phyloP scores from a whole-genome alignment of 139 green algal genomes.

The Haematococcus lacustris region DNA sequence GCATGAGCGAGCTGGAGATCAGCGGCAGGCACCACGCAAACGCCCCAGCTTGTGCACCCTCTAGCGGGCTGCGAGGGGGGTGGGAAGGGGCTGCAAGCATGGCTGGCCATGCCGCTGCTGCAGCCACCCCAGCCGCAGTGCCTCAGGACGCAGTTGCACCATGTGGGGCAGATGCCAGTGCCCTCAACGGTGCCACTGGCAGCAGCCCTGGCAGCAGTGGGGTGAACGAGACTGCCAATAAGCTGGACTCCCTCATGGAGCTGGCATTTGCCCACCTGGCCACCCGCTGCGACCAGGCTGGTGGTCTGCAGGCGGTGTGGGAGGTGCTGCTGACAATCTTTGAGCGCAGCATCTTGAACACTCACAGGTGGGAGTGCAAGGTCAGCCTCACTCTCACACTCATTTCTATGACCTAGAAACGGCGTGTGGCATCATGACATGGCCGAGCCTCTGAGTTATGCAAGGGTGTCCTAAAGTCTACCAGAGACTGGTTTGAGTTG shows the following conservation, averaged over 20 bases:
- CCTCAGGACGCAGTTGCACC: constrained; percentile 2
- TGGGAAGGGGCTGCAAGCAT: not conserved
- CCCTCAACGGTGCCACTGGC: too few relatives aligned
- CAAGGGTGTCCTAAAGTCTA: too few relatives aligned
- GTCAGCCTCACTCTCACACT: too few relatives aligned
- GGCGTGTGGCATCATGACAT: too few relatives aligned
- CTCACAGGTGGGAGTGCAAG: constrained; percentile 30
- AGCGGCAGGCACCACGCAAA: constrained; percentile 12
- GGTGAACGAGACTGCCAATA: constrained; percentile 66
- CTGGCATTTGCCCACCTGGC: constrained; percentile 65
- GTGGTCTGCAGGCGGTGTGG: constrained; percentile 37
- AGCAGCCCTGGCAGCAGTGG: not conserved
- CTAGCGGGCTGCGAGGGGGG: constrained; percentile 5
- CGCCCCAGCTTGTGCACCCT: not conserved
- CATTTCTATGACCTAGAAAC: too few relatives aligned
- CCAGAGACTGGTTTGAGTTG: too few relatives aligned
- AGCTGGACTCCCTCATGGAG: constrained; percentile 87
- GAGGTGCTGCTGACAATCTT: constrained; percentile 60
- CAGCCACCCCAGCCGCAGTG: not conserved
- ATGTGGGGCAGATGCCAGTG: too few relatives aligned
- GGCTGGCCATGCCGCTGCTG: constrained; percentile 5
- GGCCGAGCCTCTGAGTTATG: too few relatives aligned
- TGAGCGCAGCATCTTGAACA: constrained; percentile 66
- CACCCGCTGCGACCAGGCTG: constrained; percentile 14
- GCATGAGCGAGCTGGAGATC: constrained; percentile 63